Evolutionary conservation across 441 rosid species (phyloP).

Genomic region (Eruca vesicaria): DNA sequence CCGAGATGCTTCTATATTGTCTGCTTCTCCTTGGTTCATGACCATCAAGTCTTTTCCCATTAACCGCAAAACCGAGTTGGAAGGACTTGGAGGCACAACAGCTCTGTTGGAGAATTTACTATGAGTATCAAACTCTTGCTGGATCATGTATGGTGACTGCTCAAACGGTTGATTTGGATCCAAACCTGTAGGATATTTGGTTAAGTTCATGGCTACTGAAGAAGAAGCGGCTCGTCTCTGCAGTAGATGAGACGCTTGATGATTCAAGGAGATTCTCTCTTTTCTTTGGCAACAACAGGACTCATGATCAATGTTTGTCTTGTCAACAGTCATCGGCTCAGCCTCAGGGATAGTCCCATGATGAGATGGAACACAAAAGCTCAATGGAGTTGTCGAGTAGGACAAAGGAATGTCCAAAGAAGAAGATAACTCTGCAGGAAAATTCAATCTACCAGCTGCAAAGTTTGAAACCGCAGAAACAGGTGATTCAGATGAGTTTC

Average conservation of each 20-base stretch:
- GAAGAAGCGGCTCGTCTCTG: constrained; percentile 57
- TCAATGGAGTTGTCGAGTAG: constrained; percentile 36
- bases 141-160: constrained; percentile 22
- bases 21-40: constrained; percentile 68
- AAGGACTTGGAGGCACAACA: constrained; percentile 59
- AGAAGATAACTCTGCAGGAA: constrained; percentile 42
- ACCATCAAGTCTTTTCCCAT: constrained; percentile 93
- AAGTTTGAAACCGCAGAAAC: constrained; percentile 76
- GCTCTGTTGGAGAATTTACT: constrained; percentile 37
- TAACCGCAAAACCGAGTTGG: constrained; percentile 75
- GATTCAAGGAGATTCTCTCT: constrained; percentile 52
- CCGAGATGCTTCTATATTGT: constrained; percentile 33
- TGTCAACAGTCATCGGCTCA: constrained; percentile 40
- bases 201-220: constrained; percentile 34
- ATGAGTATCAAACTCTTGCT: constrained; percentile 43
- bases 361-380: constrained; percentile 38
- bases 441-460: constrained; percentile 40
- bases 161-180: constrained; percentile 30
- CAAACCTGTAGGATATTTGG: constrained; percentile 18
- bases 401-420: constrained; percentile 33
- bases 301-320: constrained; percentile 49
- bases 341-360: constrained; percentile 27
- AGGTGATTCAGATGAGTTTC: constrained; percentile 83
- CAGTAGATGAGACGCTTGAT: constrained; percentile 57
- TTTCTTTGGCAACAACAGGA: constrained; percentile 85